These are phyloP conservation scores for Debaryomyces subglobosus DNA, from an alignment of 1,139 yeast genomes.

Conservation along the genomic window DNA sequence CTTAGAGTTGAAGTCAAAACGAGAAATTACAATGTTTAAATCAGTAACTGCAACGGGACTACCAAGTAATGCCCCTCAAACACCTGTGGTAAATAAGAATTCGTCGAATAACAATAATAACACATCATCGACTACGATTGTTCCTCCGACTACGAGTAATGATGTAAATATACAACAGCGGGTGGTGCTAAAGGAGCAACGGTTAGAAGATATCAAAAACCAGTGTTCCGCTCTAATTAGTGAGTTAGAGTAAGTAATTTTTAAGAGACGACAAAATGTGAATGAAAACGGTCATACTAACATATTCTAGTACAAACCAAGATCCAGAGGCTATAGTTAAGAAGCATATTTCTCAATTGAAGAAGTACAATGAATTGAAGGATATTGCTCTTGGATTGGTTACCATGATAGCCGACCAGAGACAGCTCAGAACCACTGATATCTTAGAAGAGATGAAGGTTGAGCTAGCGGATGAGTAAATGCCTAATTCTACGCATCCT, in stretches of 20 bases:
- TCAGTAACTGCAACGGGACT: slow-evolving; percentile 10
- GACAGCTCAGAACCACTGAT: slow-evolving; percentile 43
- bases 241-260: slow-evolving; percentile 32
- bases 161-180: slow-evolving; percentile 14
- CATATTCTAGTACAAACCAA: slow-evolving; percentile 20
- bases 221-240: slow-evolving; percentile 39
- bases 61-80: slow-evolving; percentile 1
- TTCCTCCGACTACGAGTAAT: neutral
- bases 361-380: slow-evolving; percentile 51
- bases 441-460: slow-evolving; percentile 40
- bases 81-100: neutral
- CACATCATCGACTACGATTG: slow-evolving; percentile 3
- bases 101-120: neutral
- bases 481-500: neutral
- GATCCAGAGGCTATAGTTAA: slow-evolving; percentile 42
- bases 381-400: slow-evolving; percentile 54
- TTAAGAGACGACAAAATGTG: neutral
- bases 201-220: slow-evolving; percentile 36
- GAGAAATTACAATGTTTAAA: slow-evolving; percentile 7
- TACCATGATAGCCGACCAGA: slow-evolving; percentile 53
- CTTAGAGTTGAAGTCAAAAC: neutral
- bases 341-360: slow-evolving; percentile 45
- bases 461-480: slow-evolving; percentile 20
- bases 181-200: slow-evolving; percentile 25
- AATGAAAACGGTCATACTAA: slow-evolving; percentile 10